phyloP scores from a whole-genome alignment of 2,329 filamentous ascomycete genomes.

The Calonectria pseudoturangicola region DNA sequence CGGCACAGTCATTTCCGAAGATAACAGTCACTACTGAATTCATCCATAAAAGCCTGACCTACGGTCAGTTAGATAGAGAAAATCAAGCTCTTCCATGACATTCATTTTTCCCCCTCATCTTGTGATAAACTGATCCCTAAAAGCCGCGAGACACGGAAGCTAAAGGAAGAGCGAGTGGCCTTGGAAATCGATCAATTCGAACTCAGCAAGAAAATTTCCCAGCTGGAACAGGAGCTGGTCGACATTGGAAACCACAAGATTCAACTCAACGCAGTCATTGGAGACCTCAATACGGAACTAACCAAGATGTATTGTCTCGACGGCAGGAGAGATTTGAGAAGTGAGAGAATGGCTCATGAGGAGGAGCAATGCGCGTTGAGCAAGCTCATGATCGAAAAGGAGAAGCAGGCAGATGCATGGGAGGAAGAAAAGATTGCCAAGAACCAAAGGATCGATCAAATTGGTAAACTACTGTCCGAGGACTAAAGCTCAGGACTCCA shows the following conservation, averaged over 20 bases:
- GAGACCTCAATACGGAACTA: neutral
- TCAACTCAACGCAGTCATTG: neutral
- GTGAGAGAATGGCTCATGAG: neutral
- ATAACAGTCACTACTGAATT: no score
- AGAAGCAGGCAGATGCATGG: neutral
- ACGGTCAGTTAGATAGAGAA: no score
- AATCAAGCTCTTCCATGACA: no score
- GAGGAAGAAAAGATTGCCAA: slow-evolving; percentile 3
- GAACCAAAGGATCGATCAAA: neutral
- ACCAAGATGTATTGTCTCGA: neutral
- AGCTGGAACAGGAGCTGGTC: neutral
- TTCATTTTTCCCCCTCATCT: no score
- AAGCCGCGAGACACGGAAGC: neutral
- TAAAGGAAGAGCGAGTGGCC: neutral
- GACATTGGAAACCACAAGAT: neutral
- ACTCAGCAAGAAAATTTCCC: slow-evolving; percentile 14
- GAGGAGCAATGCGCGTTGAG: neutral
- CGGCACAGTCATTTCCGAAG: no score
- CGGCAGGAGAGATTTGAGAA: neutral
- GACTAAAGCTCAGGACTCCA: neutral
- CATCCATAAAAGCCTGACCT: no score
- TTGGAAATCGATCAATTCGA: neutral
- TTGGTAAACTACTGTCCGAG: neutral
- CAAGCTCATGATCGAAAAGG: slow-evolving; percentile 1
- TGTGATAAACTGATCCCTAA: neutral